phyloP scores from a whole-genome alignment of 345 rosid species.

The Geranium brycei region DNA sequence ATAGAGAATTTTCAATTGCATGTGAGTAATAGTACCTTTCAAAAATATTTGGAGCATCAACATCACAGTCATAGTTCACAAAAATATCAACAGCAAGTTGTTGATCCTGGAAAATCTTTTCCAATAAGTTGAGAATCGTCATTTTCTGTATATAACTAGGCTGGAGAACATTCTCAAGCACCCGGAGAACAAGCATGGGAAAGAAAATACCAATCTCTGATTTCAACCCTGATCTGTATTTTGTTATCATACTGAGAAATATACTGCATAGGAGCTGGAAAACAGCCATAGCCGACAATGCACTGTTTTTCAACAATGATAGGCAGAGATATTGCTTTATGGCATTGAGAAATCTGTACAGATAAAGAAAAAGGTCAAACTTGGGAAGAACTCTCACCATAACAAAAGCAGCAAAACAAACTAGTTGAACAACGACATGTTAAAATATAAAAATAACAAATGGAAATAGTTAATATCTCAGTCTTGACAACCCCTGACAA shows the following conservation, averaged over 20 bases:
- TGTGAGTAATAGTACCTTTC: conserved; percentile 52
- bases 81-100: conserved; percentile 73
- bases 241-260: conserved; percentile 53
- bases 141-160: conserved; percentile 96
- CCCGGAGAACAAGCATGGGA: conserved; percentile 89
- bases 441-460: too few species aligned
- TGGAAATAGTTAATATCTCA: too few species aligned
- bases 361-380: background rate
- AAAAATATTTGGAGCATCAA: conserved; percentile 85
- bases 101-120: conserved; percentile 63
- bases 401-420: too few species aligned
- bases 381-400: background rate
- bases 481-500: too few species aligned
- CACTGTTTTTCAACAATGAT: conserved; percentile 88
- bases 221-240: conserved; percentile 74
- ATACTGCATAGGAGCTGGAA: conserved; percentile 94
- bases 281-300: conserved; percentile 81
- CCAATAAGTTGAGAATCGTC: conserved; percentile 78
- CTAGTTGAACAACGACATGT: too few species aligned
- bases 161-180: conserved; percentile 92
- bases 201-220: conserved; percentile 89
- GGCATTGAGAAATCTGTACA: conserved; percentile 73
- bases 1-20: background rate
- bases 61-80: conserved; percentile 91
- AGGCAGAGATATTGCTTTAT: conserved; percentile 81